phyloP scores from a whole-genome alignment of 495 filamentous ascomycete genomes.

The Podospora tetraspora region DNA sequence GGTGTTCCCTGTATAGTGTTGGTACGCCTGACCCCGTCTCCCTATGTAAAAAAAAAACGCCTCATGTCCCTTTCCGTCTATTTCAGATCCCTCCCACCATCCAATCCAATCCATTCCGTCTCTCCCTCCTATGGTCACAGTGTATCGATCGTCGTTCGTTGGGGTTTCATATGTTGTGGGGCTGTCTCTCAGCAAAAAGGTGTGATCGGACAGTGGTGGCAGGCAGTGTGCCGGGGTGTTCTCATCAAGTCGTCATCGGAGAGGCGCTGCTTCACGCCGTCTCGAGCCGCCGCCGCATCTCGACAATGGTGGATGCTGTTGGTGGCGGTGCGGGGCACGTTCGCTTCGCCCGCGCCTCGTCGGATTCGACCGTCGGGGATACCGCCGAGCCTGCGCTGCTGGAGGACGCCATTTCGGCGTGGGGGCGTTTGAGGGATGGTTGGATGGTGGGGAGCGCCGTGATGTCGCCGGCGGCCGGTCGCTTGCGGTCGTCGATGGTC shows the following conservation, averaged over 20 bases:
- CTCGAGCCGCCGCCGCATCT: conserved; percentile 24
- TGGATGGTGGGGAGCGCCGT: conserved; percentile 33
- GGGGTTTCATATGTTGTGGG: conserved; percentile 4
- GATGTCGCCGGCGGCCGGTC: conserved; percentile 47
- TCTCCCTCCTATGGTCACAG: conserved; percentile 19
- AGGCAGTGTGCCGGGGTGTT: neutral
- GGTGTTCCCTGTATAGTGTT: conserved; percentile 6
- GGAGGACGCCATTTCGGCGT: conserved; percentile 45
- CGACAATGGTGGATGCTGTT: conserved; percentile 13
- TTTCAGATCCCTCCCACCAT: conserved; percentile 12
- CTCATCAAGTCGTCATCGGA: conserved; percentile 11
- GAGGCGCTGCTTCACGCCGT: conserved; percentile 18
- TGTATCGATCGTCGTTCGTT: conserved; percentile 17
- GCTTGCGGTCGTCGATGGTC: conserved; percentile 31
- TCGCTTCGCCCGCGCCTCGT: conserved; percentile 19
- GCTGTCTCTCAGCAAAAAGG: neutral
- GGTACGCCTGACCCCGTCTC: conserved; percentile 20
- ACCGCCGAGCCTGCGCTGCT: conserved; percentile 37
- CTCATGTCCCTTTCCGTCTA: conserved; percentile 14
- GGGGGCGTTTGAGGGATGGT: conserved; percentile 42
- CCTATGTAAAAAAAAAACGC: conserved; percentile 20
- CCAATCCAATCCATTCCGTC: conserved; percentile 14
- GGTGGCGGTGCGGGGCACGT: conserved; percentile 15
- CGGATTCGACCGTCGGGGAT: conserved; percentile 5
- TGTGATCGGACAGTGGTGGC: neutral